Base-by-base conservation (phyloP, 75 land plant genomes). In the Selaginella moellendorffii region DNA sequence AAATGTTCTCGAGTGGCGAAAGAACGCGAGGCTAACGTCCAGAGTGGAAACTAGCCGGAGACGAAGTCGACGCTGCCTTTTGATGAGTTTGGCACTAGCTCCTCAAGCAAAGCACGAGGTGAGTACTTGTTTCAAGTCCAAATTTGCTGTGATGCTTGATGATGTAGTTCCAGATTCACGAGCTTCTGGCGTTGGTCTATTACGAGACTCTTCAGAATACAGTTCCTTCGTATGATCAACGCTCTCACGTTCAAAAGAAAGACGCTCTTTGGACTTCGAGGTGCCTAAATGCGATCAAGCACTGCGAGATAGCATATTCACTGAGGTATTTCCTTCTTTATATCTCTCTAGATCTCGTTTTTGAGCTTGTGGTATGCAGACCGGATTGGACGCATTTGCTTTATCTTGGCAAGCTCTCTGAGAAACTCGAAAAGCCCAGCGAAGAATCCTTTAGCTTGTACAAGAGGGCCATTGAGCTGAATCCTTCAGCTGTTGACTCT, bases 201-300 rank as follows among this genome's bases (percentile, higher is more conserved):
- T 95, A 95, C 71, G 99, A 95, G 63, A 72, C 83, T 64, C 65
- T 95, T 69, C 99, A 95, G 73, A 89, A 95, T 82, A 95, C 88
- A 28, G 96, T 82, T 0, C 99, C 99, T 56, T 73, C 85, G 27
- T 95, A 82, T 76, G 97, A 95, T 61, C 99, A 95, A 67, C 78
- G 99, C 65, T 65, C 79, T 80, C 73, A 79, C 67, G 69, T 74
- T 54, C 88, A 87, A 23, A 62, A 53, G 24, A 86, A 72, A 61
- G 85, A 95, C 76, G 78, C 74, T 29, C 46, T 73, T n/a, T 95
- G 99, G 99, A 65, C 51, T 42, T 67, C 58, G 52, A 75, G 75
- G 60, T 95, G 99, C 71, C 71, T 78, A 63, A 85, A 82, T 63
- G 77, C 99, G 26, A 65, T 83, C 74, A 72, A 67, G 31, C 99